Base-by-base conservation (phyloP, 208 protist species). In the Wallacemonas sp. region DNA sequence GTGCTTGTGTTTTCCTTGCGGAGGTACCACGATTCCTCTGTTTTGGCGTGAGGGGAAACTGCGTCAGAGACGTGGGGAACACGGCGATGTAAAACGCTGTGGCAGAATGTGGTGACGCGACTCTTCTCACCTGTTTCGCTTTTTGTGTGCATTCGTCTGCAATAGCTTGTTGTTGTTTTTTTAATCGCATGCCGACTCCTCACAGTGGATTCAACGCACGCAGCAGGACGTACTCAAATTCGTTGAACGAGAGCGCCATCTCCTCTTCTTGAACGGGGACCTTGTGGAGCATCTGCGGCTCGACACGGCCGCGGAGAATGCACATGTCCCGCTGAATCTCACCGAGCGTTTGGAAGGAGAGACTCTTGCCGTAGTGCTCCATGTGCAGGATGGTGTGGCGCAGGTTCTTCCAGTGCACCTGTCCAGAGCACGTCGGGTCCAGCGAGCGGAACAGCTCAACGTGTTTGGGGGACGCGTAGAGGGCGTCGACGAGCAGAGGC, bases 401-500 rank as follows among this genome's bases (percentile, higher is more conserved):
- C 23, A 90, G 81, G 41, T 90, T 71, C 60, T 88, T 88, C 84
- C 87, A 93, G 21, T 55, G 69, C 12, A 90, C 76, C 16, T 68
- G 29, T n/a, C 87, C 83, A 2, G 66, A 65, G 32, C 94, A 85
- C 1, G 88, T 98, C 12, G 96, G 87, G 83, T 99, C 98, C 33
- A 99, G 97, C 12, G 93, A 98, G 32, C 96, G 94, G 81, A 99
- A 98, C 60, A 88, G 98, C 2, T 98, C 72, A 1, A 99, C 93
- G 16, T 99, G 68, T 30, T 98, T 81, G 1, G 97, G 96, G 43
- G 80, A 69, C 0, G 80, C 90, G 17, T 97, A 94, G 49, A 99
- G 92, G 34, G 90, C 80, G 2, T 78, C 83, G 11, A 92, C 87
- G 9, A 89, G 65, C 17, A 88, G 58, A 3, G 81, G 83, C 23